Evolutionary conservation across 768 basidiomycete genomes (phyloP).

Genomic region (Russula abietina): DNA sequence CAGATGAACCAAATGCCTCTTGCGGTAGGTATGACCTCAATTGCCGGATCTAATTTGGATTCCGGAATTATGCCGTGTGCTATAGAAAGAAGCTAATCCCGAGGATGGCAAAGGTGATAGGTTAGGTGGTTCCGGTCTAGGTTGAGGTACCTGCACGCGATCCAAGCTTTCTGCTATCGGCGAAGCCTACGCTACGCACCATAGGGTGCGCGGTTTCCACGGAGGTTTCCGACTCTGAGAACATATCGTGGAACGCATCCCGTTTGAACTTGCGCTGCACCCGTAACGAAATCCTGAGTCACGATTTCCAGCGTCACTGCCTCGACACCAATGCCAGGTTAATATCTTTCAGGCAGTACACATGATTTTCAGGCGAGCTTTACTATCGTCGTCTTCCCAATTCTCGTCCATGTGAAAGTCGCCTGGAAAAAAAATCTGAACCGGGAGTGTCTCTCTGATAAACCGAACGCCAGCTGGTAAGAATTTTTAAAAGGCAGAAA

Average conservation of each 20-base stretch:
- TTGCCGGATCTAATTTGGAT: background rate
- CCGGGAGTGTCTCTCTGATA: background rate
- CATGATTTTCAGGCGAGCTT: background rate
- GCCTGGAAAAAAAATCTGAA: background rate
- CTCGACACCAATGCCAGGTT: background rate
- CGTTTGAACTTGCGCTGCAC: background rate
- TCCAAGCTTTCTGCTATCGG: background rate
- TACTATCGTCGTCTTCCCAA: background rate
- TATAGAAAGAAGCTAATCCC: background rate
- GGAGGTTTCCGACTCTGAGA: background rate
- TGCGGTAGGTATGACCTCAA: too few relatives aligned
- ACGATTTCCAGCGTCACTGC: background rate
- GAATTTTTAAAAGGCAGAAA: background rate
- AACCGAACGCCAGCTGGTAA: background rate
- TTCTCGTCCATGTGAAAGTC: background rate
- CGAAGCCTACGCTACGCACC: background rate
- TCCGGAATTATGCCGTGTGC: background rate
- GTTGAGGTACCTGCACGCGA: background rate
- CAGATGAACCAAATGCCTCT: too few relatives aligned
- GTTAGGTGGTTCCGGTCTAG: background rate
- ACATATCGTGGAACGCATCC: background rate
- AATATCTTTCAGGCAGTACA: background rate
- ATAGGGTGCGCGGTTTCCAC: background rate
- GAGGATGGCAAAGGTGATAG: background rate
- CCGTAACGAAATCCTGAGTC: background rate